These are phyloP conservation scores for Chalciporus pseudorubinellus DNA, from an alignment of 768 basidiomycete genomes.

Conservation along the genomic window DNA sequence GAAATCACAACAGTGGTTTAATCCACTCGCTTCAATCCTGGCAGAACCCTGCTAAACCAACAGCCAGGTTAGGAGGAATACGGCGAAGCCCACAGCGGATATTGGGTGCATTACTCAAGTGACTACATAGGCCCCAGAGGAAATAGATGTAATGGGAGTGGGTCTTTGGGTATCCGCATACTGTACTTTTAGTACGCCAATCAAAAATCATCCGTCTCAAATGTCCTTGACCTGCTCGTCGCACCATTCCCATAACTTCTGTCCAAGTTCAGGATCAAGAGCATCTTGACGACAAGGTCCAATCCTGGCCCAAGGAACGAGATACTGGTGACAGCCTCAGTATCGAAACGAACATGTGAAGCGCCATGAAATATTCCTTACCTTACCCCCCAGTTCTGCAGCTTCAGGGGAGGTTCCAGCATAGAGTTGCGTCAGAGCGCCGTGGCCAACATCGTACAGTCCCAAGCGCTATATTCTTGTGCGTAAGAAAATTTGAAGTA, in stretches of 20 bases:
- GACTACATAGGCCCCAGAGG: background rate
- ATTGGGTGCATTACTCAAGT: background rate
- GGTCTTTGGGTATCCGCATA: background rate
- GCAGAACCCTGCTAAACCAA: background rate
- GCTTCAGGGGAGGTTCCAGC: slow-evolving; percentile 30
- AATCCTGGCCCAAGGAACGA: slow-evolving; percentile 35
- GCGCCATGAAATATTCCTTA: slow-evolving; percentile 4
- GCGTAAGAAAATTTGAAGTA: background rate
- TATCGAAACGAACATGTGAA: background rate
- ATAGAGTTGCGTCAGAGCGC: slow-evolving; percentile 32
- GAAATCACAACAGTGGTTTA: no score
- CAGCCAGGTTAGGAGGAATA: background rate
- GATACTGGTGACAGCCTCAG: slow-evolving; percentile 22
- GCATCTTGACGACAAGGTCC: slow-evolving; percentile 22
- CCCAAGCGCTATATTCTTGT: slow-evolving; percentile 5
- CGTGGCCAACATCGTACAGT: slow-evolving; percentile 11
- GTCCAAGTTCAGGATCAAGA: slow-evolving; percentile 22
- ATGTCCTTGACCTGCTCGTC: slow-evolving; percentile 32
- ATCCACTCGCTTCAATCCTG: background rate
- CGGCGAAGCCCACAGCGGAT: background rate
- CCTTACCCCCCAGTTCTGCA: slow-evolving; percentile 26
- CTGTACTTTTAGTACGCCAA: background rate
- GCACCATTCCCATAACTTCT: slow-evolving; percentile 35
- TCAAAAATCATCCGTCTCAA: background rate
- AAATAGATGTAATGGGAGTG: background rate